These are phyloP conservation scores for Zymoseptoria ardabiliae DNA, from an alignment of 2,329 filamentous ascomycete genomes.

Conservation along the genomic window DNA sequence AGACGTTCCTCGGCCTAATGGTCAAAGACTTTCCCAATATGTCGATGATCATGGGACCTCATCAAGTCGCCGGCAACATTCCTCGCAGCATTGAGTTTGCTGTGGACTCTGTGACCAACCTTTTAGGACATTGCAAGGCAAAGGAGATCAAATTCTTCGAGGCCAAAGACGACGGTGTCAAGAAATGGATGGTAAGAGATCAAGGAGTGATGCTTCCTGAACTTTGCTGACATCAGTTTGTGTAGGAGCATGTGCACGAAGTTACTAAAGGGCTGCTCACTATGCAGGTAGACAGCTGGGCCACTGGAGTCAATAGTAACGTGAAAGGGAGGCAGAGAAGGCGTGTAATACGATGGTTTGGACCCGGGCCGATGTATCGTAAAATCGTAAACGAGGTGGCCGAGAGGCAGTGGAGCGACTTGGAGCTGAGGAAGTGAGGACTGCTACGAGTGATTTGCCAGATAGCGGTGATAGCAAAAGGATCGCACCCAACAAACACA, in stretches of 20 bases:
- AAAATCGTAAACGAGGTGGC: slow-evolving; percentile 25
- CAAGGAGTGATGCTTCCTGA: background rate
- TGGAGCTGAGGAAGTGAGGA: slow-evolving; percentile 5
- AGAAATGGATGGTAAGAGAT: slow-evolving; percentile 7
- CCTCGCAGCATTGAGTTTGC: slow-evolving; percentile 30
- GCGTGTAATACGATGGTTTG: slow-evolving; percentile 42
- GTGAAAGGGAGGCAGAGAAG: slow-evolving; percentile 40
- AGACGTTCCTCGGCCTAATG: slow-evolving; percentile 32
- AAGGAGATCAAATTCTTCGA: slow-evolving; percentile 3
- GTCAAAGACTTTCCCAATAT: slow-evolving; percentile 27
- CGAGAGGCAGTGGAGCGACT: slow-evolving; percentile 18
- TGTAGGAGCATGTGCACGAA: slow-evolving; percentile 37
- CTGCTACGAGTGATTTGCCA: no score
- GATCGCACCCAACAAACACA: background rate
- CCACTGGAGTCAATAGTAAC: slow-evolving; percentile 50
- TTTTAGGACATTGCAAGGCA: slow-evolving; percentile 6
- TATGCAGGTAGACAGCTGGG: slow-evolving; percentile 48
- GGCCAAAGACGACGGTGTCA: slow-evolving; percentile 5
- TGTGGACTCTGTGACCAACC: slow-evolving; percentile 9
- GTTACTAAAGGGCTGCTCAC: slow-evolving; percentile 40
- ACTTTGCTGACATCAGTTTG: background rate
- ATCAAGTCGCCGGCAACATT: slow-evolving; percentile 35
- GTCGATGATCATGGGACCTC: slow-evolving; percentile 34
- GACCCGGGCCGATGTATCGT: slow-evolving; percentile 40
- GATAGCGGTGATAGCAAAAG: no score